Evolutionary conservation across 2,329 filamentous ascomycete genomes (phyloP), one percentile per base, ranked within the genome.

Genomic region (Colletotrichum australisinense): DNA sequence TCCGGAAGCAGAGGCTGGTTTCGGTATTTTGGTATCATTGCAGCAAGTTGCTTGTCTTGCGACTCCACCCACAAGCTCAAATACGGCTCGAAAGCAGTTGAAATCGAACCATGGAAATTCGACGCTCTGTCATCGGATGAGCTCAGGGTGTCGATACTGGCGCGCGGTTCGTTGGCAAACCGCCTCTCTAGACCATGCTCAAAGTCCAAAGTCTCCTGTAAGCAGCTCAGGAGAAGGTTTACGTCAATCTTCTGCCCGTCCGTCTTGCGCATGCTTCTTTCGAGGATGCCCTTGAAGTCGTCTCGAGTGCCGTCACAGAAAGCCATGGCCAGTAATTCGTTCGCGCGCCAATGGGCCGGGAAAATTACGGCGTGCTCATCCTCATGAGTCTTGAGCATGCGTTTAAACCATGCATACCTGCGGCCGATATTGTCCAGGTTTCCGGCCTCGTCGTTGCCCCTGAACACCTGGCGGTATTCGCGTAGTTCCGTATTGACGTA

Each of bases 401-500:
- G 91, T 82, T 94, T 95, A 83, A 98, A 98, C 97, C 97, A 99
- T 6, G 95, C 93, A 81, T 98, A 99, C 75, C 97, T 88, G 74
- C 97, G 90, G 5, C 95, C 95, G 74, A 99, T 99, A 79, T 99
- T 99, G 87, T 99, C 97, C 80, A 99, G 84, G 74, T 93, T 98
- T 7, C 96, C 97, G 5, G 97, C 97, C 85, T 99, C 97, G 80
- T 99, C 97, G 79, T 97, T 98, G 49, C 96, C 96, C 53, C 95
- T 90, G 83, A 99, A 99, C 0, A 99, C 94, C 79, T 97, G 95
- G 65, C 97, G 90, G 81, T 99, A 99, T 84, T 99, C 97, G 63
- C 97, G 91, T 76, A 99, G 86, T 84, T 98, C 94, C 2, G 97
- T 98, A 81, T 99, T 99, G 84, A 97, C 95, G 81, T 99, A 99